phyloP scores from a whole-genome alignment of 176 grass and related monocot species.

The Oryza coarctata region DNA sequence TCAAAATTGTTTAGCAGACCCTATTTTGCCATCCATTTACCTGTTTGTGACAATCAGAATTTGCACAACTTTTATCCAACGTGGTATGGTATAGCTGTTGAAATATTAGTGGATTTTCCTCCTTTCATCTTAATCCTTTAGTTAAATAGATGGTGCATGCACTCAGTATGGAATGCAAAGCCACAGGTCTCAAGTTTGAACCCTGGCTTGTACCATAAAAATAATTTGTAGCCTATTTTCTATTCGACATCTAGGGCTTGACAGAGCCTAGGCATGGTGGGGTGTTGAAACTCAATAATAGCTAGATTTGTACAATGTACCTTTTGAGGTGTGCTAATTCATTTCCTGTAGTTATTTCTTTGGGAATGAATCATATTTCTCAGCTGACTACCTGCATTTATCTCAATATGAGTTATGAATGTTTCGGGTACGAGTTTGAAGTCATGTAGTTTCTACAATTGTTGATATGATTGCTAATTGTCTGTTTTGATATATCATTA shows the following conservation, averaged over 20 bases:
- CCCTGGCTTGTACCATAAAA: no score
- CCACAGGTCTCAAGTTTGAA: no score
- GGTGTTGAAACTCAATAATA: no score
- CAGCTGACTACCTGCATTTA: background rate
- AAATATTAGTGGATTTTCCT: no score
- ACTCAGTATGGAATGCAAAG: no score
- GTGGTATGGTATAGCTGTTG: background rate
- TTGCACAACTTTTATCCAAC: constrained; percentile 15
- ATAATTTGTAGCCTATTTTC: no score
- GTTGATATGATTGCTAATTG: background rate
- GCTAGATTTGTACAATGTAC: background rate
- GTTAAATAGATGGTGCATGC: no score
- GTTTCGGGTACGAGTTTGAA: constrained; percentile 8
- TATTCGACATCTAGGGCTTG: no score
- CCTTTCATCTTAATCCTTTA: no score
- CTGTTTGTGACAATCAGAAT: background rate
- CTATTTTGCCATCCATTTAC: background rate
- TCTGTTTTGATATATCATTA: background rate
- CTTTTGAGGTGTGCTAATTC: background rate
- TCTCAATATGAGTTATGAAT: background rate
- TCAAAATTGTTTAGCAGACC: background rate
- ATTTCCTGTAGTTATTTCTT: constrained; percentile 3
- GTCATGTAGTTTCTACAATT: constrained; percentile 5
- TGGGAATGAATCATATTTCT: background rate
- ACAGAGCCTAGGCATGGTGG: no score